Conservation (phyloP, 148 eudicot genomes). For the Rhododendron molle region DNA sequence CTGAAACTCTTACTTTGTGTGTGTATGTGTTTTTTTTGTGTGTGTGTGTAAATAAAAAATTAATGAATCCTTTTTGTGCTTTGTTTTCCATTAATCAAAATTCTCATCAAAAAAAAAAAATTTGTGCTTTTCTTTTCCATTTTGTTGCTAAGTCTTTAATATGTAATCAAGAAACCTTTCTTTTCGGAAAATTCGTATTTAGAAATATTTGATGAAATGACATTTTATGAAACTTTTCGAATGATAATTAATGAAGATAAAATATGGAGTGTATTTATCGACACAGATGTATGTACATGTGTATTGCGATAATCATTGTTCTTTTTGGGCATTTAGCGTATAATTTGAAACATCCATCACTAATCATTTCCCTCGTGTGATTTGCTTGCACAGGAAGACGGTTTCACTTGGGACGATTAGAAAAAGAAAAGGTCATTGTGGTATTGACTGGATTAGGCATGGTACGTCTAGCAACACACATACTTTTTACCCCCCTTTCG, state of each 20-base stretch:
- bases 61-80: too few species aligned
- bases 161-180: not conserved
- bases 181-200: not conserved
- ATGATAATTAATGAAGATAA: not conserved
- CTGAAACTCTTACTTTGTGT: not conserved
- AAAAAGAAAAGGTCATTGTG: constrained; percentile 18
- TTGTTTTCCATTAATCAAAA: not conserved
- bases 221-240: not conserved
- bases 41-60: not conserved
- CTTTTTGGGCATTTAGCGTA: not conserved
- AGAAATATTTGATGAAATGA: not conserved
- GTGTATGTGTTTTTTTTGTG: too few species aligned
- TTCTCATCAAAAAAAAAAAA: too few species aligned
- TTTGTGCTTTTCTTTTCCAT: not conserved
- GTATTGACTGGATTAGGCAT: constrained; percentile 33
- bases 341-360: not conserved
- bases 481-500: not conserved
- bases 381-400: constrained; percentile 24
- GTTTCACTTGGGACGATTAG: constrained; percentile 15
- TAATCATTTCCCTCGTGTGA: not conserved
- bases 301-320: not conserved
- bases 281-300: not conserved
- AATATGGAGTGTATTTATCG: not conserved
- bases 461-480: constrained; percentile 11
- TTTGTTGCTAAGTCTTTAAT: too few species aligned